phyloP scores from a whole-genome alignment of 2,329 filamentous ascomycete genomes.

The Fusarium abutilonis region DNA sequence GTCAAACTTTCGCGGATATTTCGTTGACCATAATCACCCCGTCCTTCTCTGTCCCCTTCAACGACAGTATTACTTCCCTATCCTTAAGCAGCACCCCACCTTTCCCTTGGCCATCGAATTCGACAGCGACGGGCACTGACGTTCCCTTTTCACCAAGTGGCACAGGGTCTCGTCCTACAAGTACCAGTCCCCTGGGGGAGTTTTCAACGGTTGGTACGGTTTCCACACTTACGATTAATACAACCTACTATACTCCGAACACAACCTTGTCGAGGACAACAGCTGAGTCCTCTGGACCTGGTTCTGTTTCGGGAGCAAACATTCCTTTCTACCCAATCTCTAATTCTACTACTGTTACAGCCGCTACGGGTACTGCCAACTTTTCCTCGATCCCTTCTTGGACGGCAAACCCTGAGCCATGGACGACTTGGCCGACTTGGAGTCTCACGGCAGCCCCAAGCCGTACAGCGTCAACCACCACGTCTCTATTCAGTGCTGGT shows the following conservation, averaged over 20 bases:
- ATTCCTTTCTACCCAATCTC: conserved; percentile 19
- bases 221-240: conserved; percentile 3
- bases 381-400: conserved; percentile 19
- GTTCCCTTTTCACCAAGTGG: conserved; percentile 12
- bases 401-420: conserved; percentile 14
- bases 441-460: conserved; percentile 17
- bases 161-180: conserved; percentile 8
- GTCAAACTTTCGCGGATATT: not conserved
- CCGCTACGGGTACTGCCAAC: not conserved
- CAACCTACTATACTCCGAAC: conserved; percentile 18
- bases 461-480: conserved; percentile 2
- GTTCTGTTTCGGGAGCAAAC: conserved; percentile 14
- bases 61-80: conserved; percentile 2
- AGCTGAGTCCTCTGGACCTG: conserved; percentile 8
- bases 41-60: conserved; percentile 15
- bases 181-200: not conserved
- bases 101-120: conserved; percentile 34
- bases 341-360: conserved; percentile 28
- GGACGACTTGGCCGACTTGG: conserved; percentile 28
- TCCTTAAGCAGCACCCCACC: conserved; percentile 14
- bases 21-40: conserved; percentile 12
- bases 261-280: conserved; percentile 8
- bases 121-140: conserved; percentile 21
- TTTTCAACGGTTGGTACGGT: conserved; percentile 2
- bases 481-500: conserved; percentile 14